Evolutionary conservation across 371 early-diverging fungal species (phyloP).

Genomic region (Mucor indicus): DNA sequence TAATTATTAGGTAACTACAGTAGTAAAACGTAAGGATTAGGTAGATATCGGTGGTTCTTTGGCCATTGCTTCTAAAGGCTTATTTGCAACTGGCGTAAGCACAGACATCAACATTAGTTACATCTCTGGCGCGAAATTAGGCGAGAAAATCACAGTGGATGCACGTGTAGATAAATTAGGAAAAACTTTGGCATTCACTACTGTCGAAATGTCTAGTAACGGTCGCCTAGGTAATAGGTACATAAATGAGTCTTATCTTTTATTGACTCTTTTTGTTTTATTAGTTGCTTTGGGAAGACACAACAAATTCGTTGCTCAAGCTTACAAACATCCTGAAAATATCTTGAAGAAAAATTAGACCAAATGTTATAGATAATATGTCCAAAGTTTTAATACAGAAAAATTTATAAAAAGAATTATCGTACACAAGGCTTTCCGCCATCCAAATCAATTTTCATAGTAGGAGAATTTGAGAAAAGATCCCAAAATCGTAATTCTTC

Average conservation of each 20-base stretch:
- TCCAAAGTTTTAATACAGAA: too few species aligned
- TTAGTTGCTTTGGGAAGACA: conserved; percentile 61
- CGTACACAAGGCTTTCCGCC: too few species aligned
- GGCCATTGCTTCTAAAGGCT: conserved; percentile 58
- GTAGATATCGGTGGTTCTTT: conserved; percentile 61
- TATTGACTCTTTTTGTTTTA: background rate
- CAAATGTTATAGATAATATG: too few species aligned
- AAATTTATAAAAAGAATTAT: too few species aligned
- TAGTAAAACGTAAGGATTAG: conserved; percentile 1
- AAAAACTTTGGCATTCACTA: conserved; percentile 60
- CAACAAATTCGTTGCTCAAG: conserved; percentile 60
- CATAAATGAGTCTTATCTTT: background rate
- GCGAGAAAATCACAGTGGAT: conserved; percentile 47
- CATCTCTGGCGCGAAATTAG: conserved; percentile 52
- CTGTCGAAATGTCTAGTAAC: conserved; percentile 46
- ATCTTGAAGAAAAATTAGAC: conserved; percentile 19
- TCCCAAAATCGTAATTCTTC: conserved; percentile 98
- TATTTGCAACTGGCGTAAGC: conserved; percentile 61
- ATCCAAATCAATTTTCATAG: too few species aligned
- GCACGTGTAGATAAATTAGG: conserved; percentile 61
- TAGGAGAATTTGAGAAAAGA: too few species aligned
- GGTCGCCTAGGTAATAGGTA: conserved; percentile 36
- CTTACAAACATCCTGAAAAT: conserved; percentile 42
- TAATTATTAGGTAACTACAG: background rate
- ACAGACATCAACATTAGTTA: conserved; percentile 65